Evolutionary conservation across 108 stramenopile species (phyloP), one percentile per base, ranked within the genome.

Genomic region (Cyclotella atomus): DNA sequence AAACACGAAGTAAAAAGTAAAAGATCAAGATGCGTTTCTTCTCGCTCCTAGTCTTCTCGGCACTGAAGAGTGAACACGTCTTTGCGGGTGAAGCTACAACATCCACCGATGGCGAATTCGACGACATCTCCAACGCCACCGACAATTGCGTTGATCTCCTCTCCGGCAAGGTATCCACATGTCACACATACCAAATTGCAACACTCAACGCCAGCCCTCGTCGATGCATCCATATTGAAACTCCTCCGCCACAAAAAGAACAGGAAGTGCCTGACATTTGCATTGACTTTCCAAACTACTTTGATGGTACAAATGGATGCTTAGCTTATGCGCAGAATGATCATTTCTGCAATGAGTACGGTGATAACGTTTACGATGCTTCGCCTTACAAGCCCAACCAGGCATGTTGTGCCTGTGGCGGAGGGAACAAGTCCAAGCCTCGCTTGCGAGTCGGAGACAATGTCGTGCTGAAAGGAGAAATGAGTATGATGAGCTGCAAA

Each of bases 321-420:
- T 7, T 66, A 7, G 75, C 46, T 4, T 82, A 82, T 57, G 29
- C 41, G 16, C 19, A 44, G 43, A 57, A 60, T 25, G 75, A 68
- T 21, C n/a, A 47, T 23, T 61, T 67, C 16, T 44, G 55, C 44
- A 50, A 34, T 29, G 1, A 33, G 16, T 65, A 47, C 20, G 64
- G 64, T 30, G 8, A 46, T 32, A 17, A 5, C 3, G 5, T 8
- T 1, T 65, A 55, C 21, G 29, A n/a, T 12, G n/a, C 24, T 19
- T 46, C 50, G 21, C 32, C 54, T 1, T 30, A 61, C 35, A 70
- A 52, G 33, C 55, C 81, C 50, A 60, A 61, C 8, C 20, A 77
- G 45, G 81, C 81, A 60, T 82, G 81, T 36, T 82, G 81, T 43
- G 71, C 38, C 50, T 82, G 81, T 46, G 76, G 76, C 17, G 81